These are phyloP conservation scores for Gypsophila paniculata DNA, from an alignment of 179 eudicot genomes.

Conservation along the genomic window DNA sequence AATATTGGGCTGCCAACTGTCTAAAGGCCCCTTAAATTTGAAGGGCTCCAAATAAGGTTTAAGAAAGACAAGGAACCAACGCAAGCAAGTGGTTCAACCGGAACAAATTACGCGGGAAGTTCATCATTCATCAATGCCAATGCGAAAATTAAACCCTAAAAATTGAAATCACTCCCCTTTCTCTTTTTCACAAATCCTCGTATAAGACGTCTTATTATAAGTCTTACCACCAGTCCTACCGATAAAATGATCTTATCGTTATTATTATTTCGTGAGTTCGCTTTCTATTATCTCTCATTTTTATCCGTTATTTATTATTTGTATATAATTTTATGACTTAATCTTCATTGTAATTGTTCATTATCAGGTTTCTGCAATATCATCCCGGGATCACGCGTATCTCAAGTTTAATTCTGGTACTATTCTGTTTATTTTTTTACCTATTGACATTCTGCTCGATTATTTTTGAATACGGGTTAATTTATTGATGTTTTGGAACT, in stretches of 20 bases:
- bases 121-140: background rate
- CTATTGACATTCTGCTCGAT: background rate
- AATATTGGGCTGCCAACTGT: no score
- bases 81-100: background rate
- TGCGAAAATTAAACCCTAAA: background rate
- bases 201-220: no score
- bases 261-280: background rate
- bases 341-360: conserved; percentile 5
- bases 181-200: background rate
- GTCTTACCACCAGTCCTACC: no score
- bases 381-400: no score
- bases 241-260: background rate
- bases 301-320: background rate
- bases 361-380: no score
- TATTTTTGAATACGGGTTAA: background rate
- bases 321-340: background rate
- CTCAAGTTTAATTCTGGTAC: background rate
- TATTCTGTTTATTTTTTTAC: background rate
- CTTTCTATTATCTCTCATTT: background rate
- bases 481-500: background rate
- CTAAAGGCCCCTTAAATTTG: no score
- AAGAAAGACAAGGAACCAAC: no score
- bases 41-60: no score
- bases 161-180: background rate
- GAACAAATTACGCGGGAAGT: conserved; percentile 12